Percentiles rank a stretch among this genome's conserved stretches.
Evolutionary conservation across 768 basidiomycete species (phyloP).

Genomic region (Tricholoma sp.): DNA sequence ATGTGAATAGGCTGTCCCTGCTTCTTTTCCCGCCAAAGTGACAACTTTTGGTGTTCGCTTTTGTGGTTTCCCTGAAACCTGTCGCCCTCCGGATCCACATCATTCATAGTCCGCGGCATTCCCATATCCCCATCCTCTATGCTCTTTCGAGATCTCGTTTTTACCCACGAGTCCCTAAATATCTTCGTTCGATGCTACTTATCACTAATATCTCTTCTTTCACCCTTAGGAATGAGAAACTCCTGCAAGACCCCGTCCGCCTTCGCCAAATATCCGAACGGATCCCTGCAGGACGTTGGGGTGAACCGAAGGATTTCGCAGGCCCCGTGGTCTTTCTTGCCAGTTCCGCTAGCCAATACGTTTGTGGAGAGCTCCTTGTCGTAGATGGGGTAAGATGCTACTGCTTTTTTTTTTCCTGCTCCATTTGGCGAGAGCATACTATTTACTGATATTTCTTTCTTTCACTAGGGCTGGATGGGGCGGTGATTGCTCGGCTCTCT

Average conservation of each 20-base stretch:
- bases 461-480: constrained; percentile 58
- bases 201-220: background rate
- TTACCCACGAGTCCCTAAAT: background rate
- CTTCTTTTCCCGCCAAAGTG: background rate
- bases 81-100: background rate
- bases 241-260: constrained; percentile 55
- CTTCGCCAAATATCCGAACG: constrained; percentile 69
- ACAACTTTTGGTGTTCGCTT: constrained; percentile 1
- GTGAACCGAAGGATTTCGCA: constrained; percentile 67
- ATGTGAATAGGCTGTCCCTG: constrained; percentile 46
- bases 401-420: background rate
- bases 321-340: constrained; percentile 70
- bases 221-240: constrained; percentile 38
- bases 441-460: constrained; percentile 16
- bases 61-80: background rate
- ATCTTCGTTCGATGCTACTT: background rate
- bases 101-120: constrained; percentile 4
- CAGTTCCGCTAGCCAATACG: constrained; percentile 62
- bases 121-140: background rate
- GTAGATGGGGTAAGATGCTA: constrained; percentile 57
- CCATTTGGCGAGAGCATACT: constrained; percentile 11
- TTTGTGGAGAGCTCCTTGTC: constrained; percentile 65
- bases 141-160: constrained; percentile 2
- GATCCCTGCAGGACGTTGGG: constrained; percentile 72
- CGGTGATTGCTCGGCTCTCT: constrained; percentile 26